Evolutionary conservation across 2,329 filamentous ascomycete genomes (phyloP).

Genomic region (Chaetomiaceae sp.): DNA sequence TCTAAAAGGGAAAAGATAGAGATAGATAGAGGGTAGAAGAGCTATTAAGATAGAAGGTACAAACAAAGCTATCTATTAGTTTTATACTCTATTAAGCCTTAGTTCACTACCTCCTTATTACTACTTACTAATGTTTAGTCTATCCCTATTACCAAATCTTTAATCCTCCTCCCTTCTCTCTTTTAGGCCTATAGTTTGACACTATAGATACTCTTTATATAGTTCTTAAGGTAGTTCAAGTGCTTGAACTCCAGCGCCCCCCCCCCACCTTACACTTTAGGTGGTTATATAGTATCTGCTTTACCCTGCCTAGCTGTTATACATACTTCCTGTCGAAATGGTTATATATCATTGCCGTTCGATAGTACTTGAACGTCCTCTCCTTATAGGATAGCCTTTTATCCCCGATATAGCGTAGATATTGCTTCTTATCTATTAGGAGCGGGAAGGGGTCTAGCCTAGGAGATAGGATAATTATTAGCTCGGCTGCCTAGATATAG

Average conservation of each 20-base stretch:
- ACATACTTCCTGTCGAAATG: conserved; percentile 2
- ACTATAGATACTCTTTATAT: neutral
- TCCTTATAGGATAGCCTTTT: neutral
- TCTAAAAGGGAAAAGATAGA: too few relatives aligned
- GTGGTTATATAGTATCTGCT: neutral
- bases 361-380: neutral
- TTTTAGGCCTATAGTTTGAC: neutral
- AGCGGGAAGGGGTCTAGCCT: neutral
- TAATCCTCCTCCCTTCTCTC: too few relatives aligned
- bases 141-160: too few relatives aligned
- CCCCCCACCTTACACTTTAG: neutral
- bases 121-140: too few relatives aligned
- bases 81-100: too few relatives aligned
- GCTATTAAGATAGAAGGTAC: too few relatives aligned
- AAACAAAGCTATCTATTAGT: too few relatives aligned
- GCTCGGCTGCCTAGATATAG: too few relatives aligned
- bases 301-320: neutral
- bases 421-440: conserved; percentile 2
- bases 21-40: too few relatives aligned
- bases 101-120: too few relatives aligned
- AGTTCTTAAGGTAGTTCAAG: neutral
- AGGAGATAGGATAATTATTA: too few relatives aligned
- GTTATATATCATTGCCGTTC: neutral
- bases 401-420: neutral
- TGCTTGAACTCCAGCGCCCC: conserved; percentile 1